phyloP scores from a whole-genome alignment of 2,329 filamentous ascomycete species.

The Venturia aucupariae region DNA sequence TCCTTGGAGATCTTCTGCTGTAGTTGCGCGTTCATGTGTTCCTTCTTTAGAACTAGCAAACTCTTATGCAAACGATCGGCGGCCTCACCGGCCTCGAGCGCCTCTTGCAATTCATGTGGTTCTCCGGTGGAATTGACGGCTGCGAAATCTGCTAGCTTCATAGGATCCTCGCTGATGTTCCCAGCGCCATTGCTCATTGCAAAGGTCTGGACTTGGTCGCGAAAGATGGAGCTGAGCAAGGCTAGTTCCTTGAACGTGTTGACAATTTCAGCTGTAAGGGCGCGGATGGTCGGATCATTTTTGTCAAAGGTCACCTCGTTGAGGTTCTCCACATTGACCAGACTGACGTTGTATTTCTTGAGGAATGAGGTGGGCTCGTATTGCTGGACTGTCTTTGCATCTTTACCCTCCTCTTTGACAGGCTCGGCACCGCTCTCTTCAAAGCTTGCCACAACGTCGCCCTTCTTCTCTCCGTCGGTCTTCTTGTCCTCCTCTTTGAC shows the following conservation, averaged over 20 bases:
- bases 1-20: slow-evolving; percentile 98
- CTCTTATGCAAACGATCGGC: slow-evolving; percentile 90
- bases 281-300: slow-evolving; percentile 79
- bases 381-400: slow-evolving; percentile 31
- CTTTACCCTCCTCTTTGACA: slow-evolving; percentile 30
- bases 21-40: slow-evolving; percentile 94
- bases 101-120: slow-evolving; percentile 83
- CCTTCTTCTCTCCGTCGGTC: slow-evolving; percentile 60
- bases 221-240: slow-evolving; percentile 85
- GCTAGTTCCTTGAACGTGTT: slow-evolving; percentile 98
- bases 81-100: slow-evolving; percentile 79
- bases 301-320: slow-evolving; percentile 81
- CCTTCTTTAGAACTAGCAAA: slow-evolving; percentile 87
- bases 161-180: slow-evolving; percentile 90
- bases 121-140: slow-evolving; percentile 94
- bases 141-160: slow-evolving; percentile 92
- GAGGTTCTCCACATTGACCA: slow-evolving; percentile 93
- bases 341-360: slow-evolving; percentile 80
- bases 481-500: slow-evolving; percentile 29
- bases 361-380: slow-evolving; percentile 90
- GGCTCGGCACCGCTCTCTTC: slow-evolving; percentile 65
- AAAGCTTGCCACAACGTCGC: slow-evolving; percentile 93
- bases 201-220: slow-evolving; percentile 95
- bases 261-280: slow-evolving; percentile 93
- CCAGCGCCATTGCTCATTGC: slow-evolving; percentile 90